Evolutionary conservation across 2,329 filamentous ascomycete species (phyloP).

Genomic region (Allantophomopsis cytisporea): DNA sequence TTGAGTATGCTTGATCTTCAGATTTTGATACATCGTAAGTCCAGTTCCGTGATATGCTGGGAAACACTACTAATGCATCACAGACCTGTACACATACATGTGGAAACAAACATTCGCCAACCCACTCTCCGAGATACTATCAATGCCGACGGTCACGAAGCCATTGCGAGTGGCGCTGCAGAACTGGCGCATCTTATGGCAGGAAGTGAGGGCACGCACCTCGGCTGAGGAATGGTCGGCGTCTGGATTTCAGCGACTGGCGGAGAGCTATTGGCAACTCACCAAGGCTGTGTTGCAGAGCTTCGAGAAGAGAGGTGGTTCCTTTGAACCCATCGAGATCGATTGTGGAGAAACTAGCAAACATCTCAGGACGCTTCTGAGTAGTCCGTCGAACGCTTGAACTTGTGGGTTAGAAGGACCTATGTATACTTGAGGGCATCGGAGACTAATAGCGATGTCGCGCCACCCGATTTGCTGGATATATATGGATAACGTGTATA

Average conservation of each 20-base stretch:
- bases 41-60: neutral
- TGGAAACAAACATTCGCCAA: constrained; percentile 15
- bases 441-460: too few species aligned
- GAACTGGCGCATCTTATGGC: constrained; percentile 17
- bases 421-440: too few species aligned
- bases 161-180: constrained; percentile 14
- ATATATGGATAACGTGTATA: too few species aligned
- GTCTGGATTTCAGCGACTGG: constrained; percentile 15
- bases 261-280: constrained; percentile 12
- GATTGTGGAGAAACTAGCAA: too few species aligned
- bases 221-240: constrained; percentile 12
- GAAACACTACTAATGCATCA: neutral
- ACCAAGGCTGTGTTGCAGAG: neutral
- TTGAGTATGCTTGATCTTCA: constrained; percentile 17
- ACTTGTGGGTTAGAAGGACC: too few species aligned
- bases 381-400: too few species aligned
- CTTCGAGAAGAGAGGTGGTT: neutral
- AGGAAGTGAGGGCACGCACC: constrained; percentile 10
- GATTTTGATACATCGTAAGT: constrained; percentile 16
- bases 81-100: constrained; percentile 16
- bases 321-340: too few species aligned
- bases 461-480: too few species aligned
- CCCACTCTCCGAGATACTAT: constrained; percentile 8
- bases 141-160: constrained; percentile 5
- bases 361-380: too few species aligned